A percentile compares a stretch with the other conserved stretches of the same genome.
Evolutionary conservation across 352 stramenopile genomes (phyloP).

Genomic region (Phytophthora crassamura): DNA sequence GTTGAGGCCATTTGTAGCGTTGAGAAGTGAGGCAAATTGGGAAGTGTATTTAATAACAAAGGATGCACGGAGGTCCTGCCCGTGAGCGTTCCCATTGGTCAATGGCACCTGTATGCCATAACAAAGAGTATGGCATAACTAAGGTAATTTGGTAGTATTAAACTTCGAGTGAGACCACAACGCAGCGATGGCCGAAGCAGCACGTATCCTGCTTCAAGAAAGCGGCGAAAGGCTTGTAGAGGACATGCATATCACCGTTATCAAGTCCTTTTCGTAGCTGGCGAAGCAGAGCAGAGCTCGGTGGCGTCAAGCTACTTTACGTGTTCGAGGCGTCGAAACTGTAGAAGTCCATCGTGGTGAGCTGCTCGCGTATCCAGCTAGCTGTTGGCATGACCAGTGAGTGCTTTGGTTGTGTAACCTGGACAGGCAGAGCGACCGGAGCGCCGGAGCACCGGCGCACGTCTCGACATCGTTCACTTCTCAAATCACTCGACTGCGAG

Average conservation of each 20-base stretch:
- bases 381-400: neutral
- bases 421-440: no score
- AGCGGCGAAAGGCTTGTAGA: slow-evolving; percentile 29
- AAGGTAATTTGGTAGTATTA: no score
- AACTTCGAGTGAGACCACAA: slow-evolving; percentile 18
- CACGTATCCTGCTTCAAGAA: slow-evolving; percentile 24
- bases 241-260: neutral
- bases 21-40: no score
- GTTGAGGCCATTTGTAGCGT: no score
- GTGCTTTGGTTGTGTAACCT: neutral
- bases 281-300: slow-evolving; percentile 7
- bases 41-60: no score
- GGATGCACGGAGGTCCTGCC: no score
- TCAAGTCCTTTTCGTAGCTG: slow-evolving; percentile 2
- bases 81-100: no score
- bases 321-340: slow-evolving; percentile 27
- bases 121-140: no score
- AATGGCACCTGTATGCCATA: no score
- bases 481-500: slow-evolving; percentile 36
- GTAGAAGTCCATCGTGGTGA: slow-evolving; percentile 35
- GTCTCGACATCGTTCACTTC: slow-evolving; percentile 29
- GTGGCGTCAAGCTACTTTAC: slow-evolving; percentile 30
- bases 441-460: neutral
- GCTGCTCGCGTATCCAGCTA: slow-evolving; percentile 20
- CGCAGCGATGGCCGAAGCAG: slow-evolving; percentile 21